Conservation (phyloP, 768 basidiomycete species). For the Hemileccinum rubropunctum region DNA sequence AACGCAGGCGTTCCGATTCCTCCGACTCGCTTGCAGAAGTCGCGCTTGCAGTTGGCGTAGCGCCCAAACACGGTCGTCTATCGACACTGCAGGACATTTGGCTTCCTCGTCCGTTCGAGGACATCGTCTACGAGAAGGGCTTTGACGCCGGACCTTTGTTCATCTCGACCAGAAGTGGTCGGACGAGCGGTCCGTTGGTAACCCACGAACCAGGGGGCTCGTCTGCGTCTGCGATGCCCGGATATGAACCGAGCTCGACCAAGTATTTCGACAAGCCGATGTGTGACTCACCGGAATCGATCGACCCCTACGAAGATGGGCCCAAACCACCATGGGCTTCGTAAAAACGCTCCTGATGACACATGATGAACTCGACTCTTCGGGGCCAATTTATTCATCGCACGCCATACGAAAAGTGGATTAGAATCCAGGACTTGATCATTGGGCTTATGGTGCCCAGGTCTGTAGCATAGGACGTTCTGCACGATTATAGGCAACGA, state of each 20-base stretch:
- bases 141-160: conserved; percentile 14
- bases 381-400: background rate
- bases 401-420: background rate
- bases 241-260: conserved; percentile 3
- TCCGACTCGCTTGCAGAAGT: conserved; percentile 15
- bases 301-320: conserved; percentile 1
- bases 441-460: background rate
- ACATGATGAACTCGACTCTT: background rate
- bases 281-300: conserved; percentile 25
- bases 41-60: conserved; percentile 15
- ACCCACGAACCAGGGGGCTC: background rate
- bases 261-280: conserved; percentile 7
- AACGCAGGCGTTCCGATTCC: conserved; percentile 11
- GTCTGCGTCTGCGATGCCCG: background rate
- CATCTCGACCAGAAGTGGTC: background rate
- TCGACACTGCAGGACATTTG: conserved; percentile 15
- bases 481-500: background rate
- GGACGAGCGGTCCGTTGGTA: background rate
- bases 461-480: conserved; percentile 1
- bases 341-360: background rate
- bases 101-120: conserved; percentile 22
- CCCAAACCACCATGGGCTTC: background rate
- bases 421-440: background rate
- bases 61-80: conserved; percentile 1
- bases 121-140: conserved; percentile 18